Percentiles rank a stretch among this genome's conserved stretches.
These are phyloP conservation scores for Teunomyces tritomae DNA, from an alignment of 805 yeast genomes.

Conservation along the genomic window DNA sequence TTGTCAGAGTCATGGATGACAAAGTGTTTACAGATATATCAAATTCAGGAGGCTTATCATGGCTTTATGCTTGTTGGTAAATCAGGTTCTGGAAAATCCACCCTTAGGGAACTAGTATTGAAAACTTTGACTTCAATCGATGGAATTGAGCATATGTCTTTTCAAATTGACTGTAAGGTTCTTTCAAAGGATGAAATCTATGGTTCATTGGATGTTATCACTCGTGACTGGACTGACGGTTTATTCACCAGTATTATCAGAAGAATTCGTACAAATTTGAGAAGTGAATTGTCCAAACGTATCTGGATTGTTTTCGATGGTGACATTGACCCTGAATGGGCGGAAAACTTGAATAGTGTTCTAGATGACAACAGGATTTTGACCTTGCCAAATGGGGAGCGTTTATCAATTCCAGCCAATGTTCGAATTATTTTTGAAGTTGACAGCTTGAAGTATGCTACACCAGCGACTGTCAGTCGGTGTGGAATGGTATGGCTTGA, in stretches of 20 bases:
- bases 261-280: conserved; percentile 47
- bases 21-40: conserved; percentile 60
- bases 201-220: conserved; percentile 70
- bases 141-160: conserved; percentile 34
- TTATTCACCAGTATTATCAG: conserved; percentile 68
- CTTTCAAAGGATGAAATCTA: conserved; percentile 61
- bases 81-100: conserved; percentile 73
- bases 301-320: conserved; percentile 89
- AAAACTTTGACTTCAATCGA: conserved; percentile 35
- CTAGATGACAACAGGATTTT: conserved; percentile 81
- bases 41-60: conserved; percentile 61
- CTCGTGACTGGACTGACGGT: conserved; percentile 94
- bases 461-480: conserved; percentile 89
- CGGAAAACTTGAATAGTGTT: conserved; percentile 85
- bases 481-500: conserved; percentile 86
- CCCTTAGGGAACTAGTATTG: conserved; percentile 49
- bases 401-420: conserved; percentile 63
- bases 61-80: conserved; percentile 82
- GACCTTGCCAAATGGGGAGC: conserved; percentile 88
- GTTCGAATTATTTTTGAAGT: conserved; percentile 76
- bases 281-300: conserved; percentile 55
- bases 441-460: conserved; percentile 60
- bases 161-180: conserved; percentile 73
- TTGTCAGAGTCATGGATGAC: conserved; percentile 43
- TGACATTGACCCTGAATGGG: conserved; percentile 92